These are phyloP conservation scores for Neurospora sp. DNA, from an alignment of 2,329 filamentous ascomycete genomes.

Conservation along the genomic window DNA sequence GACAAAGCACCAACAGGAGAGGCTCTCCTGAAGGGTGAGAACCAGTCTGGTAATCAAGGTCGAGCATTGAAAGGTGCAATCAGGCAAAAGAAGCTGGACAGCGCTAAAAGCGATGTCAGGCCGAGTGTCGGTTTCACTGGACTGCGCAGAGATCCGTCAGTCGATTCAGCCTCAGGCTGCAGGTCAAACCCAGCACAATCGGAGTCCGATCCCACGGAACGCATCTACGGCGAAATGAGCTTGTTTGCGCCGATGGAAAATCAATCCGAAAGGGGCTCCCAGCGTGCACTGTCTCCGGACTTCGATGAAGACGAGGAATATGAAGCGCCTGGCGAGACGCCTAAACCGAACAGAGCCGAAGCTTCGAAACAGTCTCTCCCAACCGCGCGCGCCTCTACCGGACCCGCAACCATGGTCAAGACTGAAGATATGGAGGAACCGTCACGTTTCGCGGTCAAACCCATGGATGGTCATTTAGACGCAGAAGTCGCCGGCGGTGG, in stretches of 20 bases:
- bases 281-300: conserved; percentile 38
- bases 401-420: conserved; percentile 41
- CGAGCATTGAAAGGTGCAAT: conserved; percentile 2
- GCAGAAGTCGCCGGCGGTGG: background rate
- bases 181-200: conserved; percentile 36
- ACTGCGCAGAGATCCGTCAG: conserved; percentile 32
- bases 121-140: conserved; percentile 38
- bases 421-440: conserved; percentile 22
- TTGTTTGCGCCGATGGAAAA: conserved; percentile 46
- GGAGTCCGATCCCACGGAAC: conserved; percentile 44
- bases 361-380: conserved; percentile 39
- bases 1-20: background rate
- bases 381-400: conserved; percentile 45
- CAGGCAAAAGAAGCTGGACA: conserved; percentile 8
- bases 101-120: conserved; percentile 18
- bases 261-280: conserved; percentile 45
- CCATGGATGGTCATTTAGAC: background rate
- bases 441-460: conserved; percentile 8
- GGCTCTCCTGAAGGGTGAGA: background rate
- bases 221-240: conserved; percentile 45
- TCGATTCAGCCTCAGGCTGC: conserved; percentile 39
- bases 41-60: background rate
- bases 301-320: conserved; percentile 25
- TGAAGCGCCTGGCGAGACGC: conserved; percentile 33
- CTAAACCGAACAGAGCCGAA: conserved; percentile 33